These are phyloP conservation scores for Medicago ruthenica DNA, from an alignment of 306 rosid genomes.

Conservation along the genomic window DNA sequence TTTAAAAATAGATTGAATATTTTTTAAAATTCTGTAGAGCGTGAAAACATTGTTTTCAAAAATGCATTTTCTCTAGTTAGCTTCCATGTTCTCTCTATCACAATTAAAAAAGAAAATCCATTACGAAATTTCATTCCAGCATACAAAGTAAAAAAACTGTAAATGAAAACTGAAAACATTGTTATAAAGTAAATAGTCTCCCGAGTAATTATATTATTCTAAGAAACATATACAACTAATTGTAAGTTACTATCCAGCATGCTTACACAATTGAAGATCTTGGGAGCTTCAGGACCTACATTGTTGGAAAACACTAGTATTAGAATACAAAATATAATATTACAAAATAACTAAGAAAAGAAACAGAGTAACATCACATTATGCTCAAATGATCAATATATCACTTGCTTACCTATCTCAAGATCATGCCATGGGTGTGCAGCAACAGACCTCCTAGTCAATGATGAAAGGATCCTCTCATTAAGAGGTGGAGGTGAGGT, in stretches of 20 bases:
- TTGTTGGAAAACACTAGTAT: conserved; percentile 31
- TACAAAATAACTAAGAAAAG: not conserved
- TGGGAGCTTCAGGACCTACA: conserved; percentile 96
- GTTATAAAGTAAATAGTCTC: not conserved
- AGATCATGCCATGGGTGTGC: conserved; percentile 99
- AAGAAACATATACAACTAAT: not conserved
- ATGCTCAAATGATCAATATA: not conserved
- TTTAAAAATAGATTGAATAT: not conserved
- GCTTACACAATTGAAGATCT: conserved; percentile 88
- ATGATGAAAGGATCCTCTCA: conserved; percentile 94
- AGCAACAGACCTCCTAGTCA: conserved; percentile 93
- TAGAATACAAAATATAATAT: conserved; percentile 9
- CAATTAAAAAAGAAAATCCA: not conserved
- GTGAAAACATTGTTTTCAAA: not conserved
- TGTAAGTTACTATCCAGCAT: conserved; percentile 31
- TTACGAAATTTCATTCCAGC: no score
- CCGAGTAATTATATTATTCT: not conserved
- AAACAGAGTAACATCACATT: not conserved
- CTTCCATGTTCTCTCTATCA: not conserved
- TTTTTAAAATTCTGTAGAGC: not conserved
- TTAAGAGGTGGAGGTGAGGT: conserved; percentile 74
- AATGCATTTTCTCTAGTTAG: not conserved
- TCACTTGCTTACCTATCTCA: conserved; percentile 73
- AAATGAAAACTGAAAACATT: not conserved
- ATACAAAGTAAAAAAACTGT: no score